Base-by-base conservation (phyloP, 805 yeast genomes). In the Yamadazyma olivae region DNA sequence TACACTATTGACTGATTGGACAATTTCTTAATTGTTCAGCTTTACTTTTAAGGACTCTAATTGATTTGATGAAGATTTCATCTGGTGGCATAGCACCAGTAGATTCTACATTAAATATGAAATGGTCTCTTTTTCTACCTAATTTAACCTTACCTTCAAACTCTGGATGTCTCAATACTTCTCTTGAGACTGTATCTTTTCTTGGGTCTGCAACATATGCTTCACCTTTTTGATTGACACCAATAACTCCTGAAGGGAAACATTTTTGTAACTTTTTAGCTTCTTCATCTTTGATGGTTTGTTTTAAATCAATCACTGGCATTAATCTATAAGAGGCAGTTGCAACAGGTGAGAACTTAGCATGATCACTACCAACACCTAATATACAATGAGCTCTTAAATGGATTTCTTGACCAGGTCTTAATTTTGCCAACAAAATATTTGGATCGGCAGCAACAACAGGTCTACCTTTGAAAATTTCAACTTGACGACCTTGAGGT, bases 11-110 rank as follows among this genome's bases (percentile, higher is more conserved):
- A 29, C 80, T 76, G 41, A 85, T 83, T 33, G 93, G 91, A 61
- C 93, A 85, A 54, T 70, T 77, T 57, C 84, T 79, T 60, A 85
- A 69, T 56, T 81, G 83, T 45, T 81, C 86, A 23, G 86, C 90
- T 67, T 93, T 93, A 56, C 83, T 82, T 62, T 80, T 85, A 58
- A 93, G 72, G 36, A 89, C 81, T 58, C 91, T 76, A 33, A 93
- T 84, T 42, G 91, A 79, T 61, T 91, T 93, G 67, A 88, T 79
- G 64, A 93, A 93, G 36, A 93, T 88, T 66, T 91, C 98, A 52
- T 87, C 96, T 16, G 99, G 96, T 12, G 88, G 71, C 96, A 93
- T 90, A 27, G 97, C 96, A 26, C 99, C 98, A 2, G 95, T 82
- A 38, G 91, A 81, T 64, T 93, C 99, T 31, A 93, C 89, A 52